Conservation (phyloP, 129 eudicot species). For the Tanacetum coccineum region DNA sequence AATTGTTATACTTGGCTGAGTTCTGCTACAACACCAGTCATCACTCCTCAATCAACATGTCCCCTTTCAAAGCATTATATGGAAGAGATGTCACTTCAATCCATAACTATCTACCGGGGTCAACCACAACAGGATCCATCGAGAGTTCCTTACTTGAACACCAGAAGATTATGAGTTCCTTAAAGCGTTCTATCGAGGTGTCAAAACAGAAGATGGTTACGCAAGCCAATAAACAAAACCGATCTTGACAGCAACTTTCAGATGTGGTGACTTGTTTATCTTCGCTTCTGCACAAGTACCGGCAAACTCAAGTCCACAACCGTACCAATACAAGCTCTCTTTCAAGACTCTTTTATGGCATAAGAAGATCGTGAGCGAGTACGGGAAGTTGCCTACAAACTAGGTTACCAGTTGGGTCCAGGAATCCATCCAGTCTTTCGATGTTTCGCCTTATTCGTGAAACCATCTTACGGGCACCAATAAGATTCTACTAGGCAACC, state of each 20-base stretch:
- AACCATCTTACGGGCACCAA: not conserved
- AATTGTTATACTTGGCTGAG: no score
- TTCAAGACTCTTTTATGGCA: not conserved
- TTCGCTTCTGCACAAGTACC: not conserved
- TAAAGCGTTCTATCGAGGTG: not conserved
- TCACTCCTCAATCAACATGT: conserved; percentile 1
- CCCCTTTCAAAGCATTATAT: no score
- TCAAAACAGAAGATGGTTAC: not conserved
- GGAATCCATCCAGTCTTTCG: not conserved
- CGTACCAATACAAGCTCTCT: not conserved
- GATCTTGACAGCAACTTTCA: no score
- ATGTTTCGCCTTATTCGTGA: not conserved
- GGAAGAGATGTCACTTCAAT: no score
- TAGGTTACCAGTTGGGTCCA: not conserved
- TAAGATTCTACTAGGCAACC: not conserved
- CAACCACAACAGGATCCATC: not conserved
- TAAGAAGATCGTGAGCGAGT: not conserved
- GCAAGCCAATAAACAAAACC: no score
- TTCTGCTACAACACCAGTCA: not conserved
- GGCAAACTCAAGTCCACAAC: not conserved
- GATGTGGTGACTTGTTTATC: not conserved
- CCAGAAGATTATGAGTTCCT: no score
- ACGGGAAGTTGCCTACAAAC: not conserved
- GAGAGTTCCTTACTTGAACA: no score
- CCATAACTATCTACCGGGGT: not conserved